Percentiles rank a stretch among this genome's conserved stretches.
Conservation (phyloP, 139 green algal genomes). For the Pleodorina starrii region DNA sequence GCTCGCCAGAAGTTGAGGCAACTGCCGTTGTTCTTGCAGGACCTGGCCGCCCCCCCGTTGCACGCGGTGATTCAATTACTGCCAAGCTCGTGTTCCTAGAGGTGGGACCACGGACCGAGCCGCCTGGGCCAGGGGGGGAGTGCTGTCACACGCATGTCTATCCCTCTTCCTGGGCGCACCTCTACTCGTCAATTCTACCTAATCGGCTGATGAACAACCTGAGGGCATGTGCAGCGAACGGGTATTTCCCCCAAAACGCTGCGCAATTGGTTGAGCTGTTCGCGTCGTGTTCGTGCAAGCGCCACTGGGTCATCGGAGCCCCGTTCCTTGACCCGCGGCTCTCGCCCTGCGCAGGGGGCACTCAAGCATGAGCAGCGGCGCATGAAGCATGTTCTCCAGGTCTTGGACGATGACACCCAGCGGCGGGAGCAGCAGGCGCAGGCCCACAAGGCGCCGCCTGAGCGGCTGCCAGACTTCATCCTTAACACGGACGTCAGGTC, state of each 20-base stretch:
- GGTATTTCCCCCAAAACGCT: no score
- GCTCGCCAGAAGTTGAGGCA: no score
- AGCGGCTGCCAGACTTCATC: background rate
- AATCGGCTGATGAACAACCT: no score
- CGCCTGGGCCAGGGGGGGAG: no score
- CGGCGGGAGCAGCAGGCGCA: background rate
- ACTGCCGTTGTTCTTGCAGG: background rate
- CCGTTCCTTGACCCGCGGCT: background rate
- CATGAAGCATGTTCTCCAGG: slow-evolving; percentile 25
- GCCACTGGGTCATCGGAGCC: background rate
- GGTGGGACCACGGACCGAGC: background rate
- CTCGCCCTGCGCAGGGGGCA: slow-evolving; percentile 12
- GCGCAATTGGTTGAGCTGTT: background rate
- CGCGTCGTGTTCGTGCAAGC: background rate
- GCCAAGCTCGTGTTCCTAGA: slow-evolving; percentile 40
- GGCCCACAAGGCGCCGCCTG: background rate
- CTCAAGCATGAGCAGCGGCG: slow-evolving; percentile 20
- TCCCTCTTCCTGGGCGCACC: no score
- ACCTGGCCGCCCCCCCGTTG: slow-evolving; percentile 1
- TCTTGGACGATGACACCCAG: background rate
- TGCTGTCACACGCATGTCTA: no score
- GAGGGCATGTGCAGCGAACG: no score
- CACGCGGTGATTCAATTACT: slow-evolving; percentile 3
- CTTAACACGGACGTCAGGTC: slow-evolving; percentile 38
- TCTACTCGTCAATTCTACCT: no score